Conservation (phyloP, 2,329 filamentous ascomycete genomes). For the Cladosporium sp. region DNA sequence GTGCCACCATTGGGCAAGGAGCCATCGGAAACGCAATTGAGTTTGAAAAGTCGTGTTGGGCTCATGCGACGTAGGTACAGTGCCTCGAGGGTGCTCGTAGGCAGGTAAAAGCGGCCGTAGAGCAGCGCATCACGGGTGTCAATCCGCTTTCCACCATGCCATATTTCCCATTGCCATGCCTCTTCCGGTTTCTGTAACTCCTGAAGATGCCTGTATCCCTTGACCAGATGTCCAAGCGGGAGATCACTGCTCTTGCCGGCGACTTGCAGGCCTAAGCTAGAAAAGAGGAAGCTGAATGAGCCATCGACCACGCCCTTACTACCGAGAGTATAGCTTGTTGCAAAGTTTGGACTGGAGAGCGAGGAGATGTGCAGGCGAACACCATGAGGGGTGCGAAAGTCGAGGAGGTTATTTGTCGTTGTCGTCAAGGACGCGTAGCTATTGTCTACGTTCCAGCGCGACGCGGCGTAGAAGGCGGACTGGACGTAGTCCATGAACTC, state of each 20-base stretch:
- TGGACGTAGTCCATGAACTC: slow-evolving; percentile 98
- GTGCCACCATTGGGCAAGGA: slow-evolving; percentile 71
- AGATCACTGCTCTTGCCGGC: slow-evolving; percentile 68
- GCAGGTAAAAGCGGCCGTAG: slow-evolving; percentile 76
- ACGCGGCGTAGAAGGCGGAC: slow-evolving; percentile 79
- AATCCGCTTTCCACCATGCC: slow-evolving; percentile 47
- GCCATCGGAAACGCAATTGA: slow-evolving; percentile 72
- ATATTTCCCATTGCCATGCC: slow-evolving; percentile 49
- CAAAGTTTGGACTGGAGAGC: slow-evolving; percentile 86
- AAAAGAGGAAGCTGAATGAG: slow-evolving; percentile 95
- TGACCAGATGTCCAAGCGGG: slow-evolving; percentile 70
- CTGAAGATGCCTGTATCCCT: slow-evolving; percentile 74
- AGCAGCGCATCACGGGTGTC: slow-evolving; percentile 56
- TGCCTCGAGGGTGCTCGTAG: slow-evolving; percentile 79
- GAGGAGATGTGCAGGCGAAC: slow-evolving; percentile 84
- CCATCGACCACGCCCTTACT: slow-evolving; percentile 89
- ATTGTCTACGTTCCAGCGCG: slow-evolving; percentile 86
- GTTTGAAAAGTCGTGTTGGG: slow-evolving; percentile 70
- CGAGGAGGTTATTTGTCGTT: slow-evolving; percentile 77
- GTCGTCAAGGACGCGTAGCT: slow-evolving; percentile 83
- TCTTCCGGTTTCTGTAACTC: slow-evolving; percentile 55
- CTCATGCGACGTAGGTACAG: slow-evolving; percentile 75
- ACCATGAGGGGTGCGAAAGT: slow-evolving; percentile 81
- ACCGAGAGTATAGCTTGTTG: slow-evolving; percentile 86
- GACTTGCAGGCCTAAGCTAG: slow-evolving; percentile 69